These are phyloP conservation scores for Podospora fimiseda DNA, from an alignment of 495 filamentous ascomycete genomes.

Conservation along the genomic window DNA sequence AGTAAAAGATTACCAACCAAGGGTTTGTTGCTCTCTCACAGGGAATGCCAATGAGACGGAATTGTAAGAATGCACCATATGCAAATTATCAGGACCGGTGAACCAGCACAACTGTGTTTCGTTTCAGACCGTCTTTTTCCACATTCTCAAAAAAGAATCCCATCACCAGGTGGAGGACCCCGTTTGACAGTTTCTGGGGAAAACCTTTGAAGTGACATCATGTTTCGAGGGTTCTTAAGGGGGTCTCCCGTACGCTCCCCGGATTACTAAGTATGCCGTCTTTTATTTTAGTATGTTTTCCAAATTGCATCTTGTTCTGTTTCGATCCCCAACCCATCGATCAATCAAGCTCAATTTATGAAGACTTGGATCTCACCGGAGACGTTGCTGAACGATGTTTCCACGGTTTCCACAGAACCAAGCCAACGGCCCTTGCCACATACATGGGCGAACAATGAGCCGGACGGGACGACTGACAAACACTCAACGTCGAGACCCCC, in stretches of 20 bases:
- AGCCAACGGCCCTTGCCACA: not conserved
- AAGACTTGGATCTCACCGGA: not conserved
- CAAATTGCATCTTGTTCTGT: not conserved
- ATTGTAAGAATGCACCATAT: too few species aligned
- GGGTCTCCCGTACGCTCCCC: not conserved
- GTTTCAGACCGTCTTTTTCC: too few species aligned
- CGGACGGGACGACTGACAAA: constrained; percentile 4
- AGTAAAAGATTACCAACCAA: too few species aligned
- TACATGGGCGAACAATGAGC: constrained; percentile 6
- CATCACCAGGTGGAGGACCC: not conserved
- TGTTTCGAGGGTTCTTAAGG: not conserved
- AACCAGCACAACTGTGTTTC: too few species aligned
- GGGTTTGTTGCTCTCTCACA: too few species aligned
- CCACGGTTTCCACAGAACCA: not conserved
- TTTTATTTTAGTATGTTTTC: not conserved
- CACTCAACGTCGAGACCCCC: constrained; percentile 13
- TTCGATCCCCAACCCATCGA: too few species aligned
- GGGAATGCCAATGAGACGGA: too few species aligned
- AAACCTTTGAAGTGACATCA: not conserved
- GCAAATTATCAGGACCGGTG: too few species aligned
- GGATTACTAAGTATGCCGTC: not conserved
- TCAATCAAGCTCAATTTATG: not conserved
- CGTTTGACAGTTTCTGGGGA: constrained; percentile 2
- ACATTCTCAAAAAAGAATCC: not conserved
- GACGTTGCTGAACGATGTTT: not conserved